Base-by-base conservation (phyloP, 768 basidiomycete species). In the Agrocybe chaxingu region DNA sequence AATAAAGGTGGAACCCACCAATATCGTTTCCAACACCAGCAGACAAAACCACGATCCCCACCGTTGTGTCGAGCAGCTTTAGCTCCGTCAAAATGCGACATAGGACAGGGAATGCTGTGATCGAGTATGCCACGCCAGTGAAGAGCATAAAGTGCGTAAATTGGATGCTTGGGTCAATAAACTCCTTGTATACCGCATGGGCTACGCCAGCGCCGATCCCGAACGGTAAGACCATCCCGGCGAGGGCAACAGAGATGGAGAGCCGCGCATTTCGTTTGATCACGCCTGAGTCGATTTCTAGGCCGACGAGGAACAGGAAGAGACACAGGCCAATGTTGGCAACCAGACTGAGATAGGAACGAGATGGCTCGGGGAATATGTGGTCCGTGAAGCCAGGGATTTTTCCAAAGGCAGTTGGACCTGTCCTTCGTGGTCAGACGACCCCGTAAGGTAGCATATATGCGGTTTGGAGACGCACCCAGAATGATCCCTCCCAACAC, bases 131-230 rank as follows among this genome's bases (percentile, higher is more conserved):
- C 16, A 95, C 92, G 10, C 92, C 93, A 8, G 89, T 84, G 68
- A 98, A 98, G 34, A 99, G 82, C 80, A 97, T 84, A 67, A 98
- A 98, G 64, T 96, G 77, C 0, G 90, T 86, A 66, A 93, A 96
- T 46, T 83, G 76, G 43, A 86, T 76, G 41, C 68, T 72, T 1
- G 70, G 66, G 61, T 86, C 78, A 56, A 92, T 79, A 68, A 95
- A 98, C 51, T 82, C 61, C 8, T 71, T 67, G 71, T 93, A 98
- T 6, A 97, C 62, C 0, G 89, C 84, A 8, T 72, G 79, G 30
- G 78, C 58, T 8, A 81, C 64, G 0, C 76, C 86, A 0, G 87
- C 79, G 0, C 96, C 96, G 2, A 98, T 69, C 0, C 81, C 92
- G 57, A 99, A 98, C 0, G 96, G 96, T 1, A 99, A 60, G 3